Conservation (phyloP, 1,284 basidiomycete genomes). For the Heterobasidion annosum region DNA sequence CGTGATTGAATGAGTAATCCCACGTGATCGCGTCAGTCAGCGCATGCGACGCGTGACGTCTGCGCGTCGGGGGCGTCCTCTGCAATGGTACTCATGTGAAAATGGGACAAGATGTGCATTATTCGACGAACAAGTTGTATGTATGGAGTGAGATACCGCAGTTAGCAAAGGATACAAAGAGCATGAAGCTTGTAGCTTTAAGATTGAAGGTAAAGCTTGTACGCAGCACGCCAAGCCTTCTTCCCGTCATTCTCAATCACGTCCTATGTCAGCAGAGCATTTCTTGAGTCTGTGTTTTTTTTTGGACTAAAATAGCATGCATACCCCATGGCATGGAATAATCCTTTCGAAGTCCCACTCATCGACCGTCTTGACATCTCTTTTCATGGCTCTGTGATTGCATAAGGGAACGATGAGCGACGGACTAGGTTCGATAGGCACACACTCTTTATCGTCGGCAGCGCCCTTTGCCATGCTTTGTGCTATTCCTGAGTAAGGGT, state of each 20-base stretch:
- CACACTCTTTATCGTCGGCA: background rate
- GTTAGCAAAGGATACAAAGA: too few relatives aligned
- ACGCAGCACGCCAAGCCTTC: conserved; percentile 33
- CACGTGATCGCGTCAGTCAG: too few relatives aligned
- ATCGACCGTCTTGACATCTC: conserved; percentile 62
- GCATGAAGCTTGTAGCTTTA: too few relatives aligned
- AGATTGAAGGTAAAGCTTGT: background rate
- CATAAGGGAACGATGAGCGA: background rate
- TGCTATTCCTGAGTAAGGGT: conserved; percentile 32
- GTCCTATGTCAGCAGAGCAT: conserved; percentile 31
- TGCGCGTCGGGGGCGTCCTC: too few relatives aligned
- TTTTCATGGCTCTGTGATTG: conserved; percentile 59
- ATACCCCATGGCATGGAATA: conserved; percentile 86
- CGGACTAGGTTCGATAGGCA: background rate
- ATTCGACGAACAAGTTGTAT: too few relatives aligned
- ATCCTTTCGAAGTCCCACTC: conserved; percentile 85
- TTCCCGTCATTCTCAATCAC: conserved; percentile 75
- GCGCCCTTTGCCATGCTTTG: background rate
- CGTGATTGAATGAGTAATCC: too few relatives aligned
- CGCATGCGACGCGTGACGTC: too few relatives aligned
- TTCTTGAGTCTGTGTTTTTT: too few relatives aligned
- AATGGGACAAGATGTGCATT: too few relatives aligned
- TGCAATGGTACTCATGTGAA: too few relatives aligned
- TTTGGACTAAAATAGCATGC: conserved; percentile 10
- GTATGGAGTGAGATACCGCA: too few relatives aligned